A percentile compares a stretch with the other conserved stretches of the same genome.
phyloP scores from a whole-genome alignment of 345 rosid genomes.

The Populus deltoides region DNA sequence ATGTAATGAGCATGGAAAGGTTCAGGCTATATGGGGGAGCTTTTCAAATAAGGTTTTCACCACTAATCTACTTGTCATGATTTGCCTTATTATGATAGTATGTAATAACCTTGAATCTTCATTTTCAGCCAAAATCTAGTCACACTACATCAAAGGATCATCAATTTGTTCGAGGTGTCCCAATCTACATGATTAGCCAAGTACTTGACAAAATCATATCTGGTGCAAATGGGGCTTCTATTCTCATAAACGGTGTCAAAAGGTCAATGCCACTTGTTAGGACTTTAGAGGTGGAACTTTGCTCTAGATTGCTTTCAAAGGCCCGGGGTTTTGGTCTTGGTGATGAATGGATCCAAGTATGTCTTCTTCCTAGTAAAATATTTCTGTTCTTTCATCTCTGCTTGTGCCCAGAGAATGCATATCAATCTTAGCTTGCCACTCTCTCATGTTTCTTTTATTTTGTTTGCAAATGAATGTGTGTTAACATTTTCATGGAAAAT shows the following conservation, averaged over 20 bases:
- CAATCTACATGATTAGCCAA: slow-evolving; percentile 61
- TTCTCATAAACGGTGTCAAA: slow-evolving; percentile 77
- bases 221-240: slow-evolving; percentile 66
- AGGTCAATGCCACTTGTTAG: slow-evolving; percentile 85
- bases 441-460: neutral
- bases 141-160: slow-evolving; percentile 66
- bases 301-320: slow-evolving; percentile 82
- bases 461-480: neutral
- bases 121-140: slow-evolving; percentile 61
- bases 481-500: neutral
- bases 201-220: slow-evolving; percentile 67
- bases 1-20: slow-evolving; percentile 78
- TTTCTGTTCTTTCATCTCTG: neutral
- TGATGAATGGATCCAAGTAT: slow-evolving; percentile 81
- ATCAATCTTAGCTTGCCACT: neutral
- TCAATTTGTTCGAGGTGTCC: slow-evolving; percentile 88
- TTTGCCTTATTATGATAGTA: slow-evolving; percentile 7
- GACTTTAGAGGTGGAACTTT: slow-evolving; percentile 82
- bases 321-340: slow-evolving; percentile 86
- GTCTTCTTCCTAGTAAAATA: slow-evolving; percentile 11
- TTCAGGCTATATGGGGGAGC: slow-evolving; percentile 93
- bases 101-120: slow-evolving; percentile 7
- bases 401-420: neutral
- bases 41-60: slow-evolving; percentile 77
- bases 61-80: slow-evolving; percentile 8